Evolutionary conservation across 352 stramenopile genomes (phyloP).

Genomic region (Pythium chondricola): DNA sequence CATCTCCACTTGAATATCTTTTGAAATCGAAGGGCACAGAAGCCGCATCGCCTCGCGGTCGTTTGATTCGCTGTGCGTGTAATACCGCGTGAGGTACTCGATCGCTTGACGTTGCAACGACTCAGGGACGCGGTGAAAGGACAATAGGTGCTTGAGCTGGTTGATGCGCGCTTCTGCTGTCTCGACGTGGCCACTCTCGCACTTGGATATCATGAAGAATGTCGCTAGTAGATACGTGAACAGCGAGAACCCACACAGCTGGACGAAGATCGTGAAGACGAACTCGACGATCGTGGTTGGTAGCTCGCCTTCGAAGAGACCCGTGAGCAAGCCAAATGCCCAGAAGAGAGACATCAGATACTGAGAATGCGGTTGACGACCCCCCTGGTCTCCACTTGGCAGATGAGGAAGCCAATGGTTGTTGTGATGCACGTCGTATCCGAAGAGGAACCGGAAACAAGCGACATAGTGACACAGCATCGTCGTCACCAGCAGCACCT

Average conservation of each 20-base stretch:
- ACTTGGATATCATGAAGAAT: conserved; percentile 80
- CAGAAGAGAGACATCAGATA: conserved; percentile 65
- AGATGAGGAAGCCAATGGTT: conserved; percentile 44
- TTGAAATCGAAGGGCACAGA: conserved; percentile 55
- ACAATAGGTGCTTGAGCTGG: conserved; percentile 64
- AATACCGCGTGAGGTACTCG: conserved; percentile 52
- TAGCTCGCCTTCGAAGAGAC: conserved; percentile 58
- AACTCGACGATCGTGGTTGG: conserved; percentile 41
- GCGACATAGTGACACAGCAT: conserved; percentile 51
- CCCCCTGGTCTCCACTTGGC: neutral
- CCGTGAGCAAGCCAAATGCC: conserved; percentile 53
- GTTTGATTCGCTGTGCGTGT: conserved; percentile 60
- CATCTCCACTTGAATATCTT: conserved; percentile 55
- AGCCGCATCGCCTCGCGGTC: conserved; percentile 53
- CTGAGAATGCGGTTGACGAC: conserved; percentile 12
- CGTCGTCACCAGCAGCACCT: conserved; percentile 41
- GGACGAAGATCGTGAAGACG: conserved; percentile 59
- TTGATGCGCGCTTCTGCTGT: conserved; percentile 58
- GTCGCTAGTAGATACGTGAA: conserved; percentile 67
- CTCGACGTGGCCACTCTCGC: conserved; percentile 44
- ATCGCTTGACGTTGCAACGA: conserved; percentile 40
- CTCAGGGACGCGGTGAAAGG: conserved; percentile 53
- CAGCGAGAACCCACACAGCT: conserved; percentile 52
- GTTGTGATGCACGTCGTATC: conserved; percentile 34
- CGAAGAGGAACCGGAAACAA: conserved; percentile 51